Base-by-base conservation (phyloP, 139 green algal genomes). In the Penium margaritaceum region DNA sequence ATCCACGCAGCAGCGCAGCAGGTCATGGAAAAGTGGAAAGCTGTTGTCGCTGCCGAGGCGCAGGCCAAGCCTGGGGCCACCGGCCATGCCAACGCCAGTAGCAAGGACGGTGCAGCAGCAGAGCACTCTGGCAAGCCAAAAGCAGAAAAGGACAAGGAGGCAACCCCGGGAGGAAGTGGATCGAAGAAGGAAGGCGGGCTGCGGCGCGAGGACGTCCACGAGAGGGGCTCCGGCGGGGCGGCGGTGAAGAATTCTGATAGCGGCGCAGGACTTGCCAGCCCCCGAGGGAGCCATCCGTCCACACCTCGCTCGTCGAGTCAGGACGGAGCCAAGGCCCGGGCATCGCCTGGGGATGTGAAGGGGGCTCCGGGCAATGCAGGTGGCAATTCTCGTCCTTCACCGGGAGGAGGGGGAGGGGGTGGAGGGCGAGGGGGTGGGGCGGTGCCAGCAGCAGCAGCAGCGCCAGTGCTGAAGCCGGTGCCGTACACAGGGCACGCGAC, bases 1-100 rank as follows among this genome's bases (percentile, higher is more conserved):
- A 81, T 81, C 7, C 14, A 34, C 1, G 27, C 39, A 1, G 68
- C 44, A 17, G 74, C 74, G n/a, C 27, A 27, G 33, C 29, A 30
- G 27, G 6, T 81, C 9, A 24, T 74, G 67, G 70, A 72, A 17
- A 27, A 67, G 41, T 77, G 70, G 70, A 77, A 77, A 19, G 29
- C 76, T 14, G 70, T 34, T 4, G 70, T 77, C 15, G 70, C 70
- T 19, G 32, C 33, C 14, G 70, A 77, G 57, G 34, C 70, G 34
- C 19, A 29, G n/a, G 29, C 24, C 12, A 44, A 75, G 2, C 14
- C 9, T 21, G 17, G 32, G 32, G 27, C 6, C 14, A 14, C 54
- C 24, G 54, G 54, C 17, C 30, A 24, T 36, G 46, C 12, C 30
- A 21, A 7, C 1, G 24, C 14, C 17, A 69, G 39, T 17, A 29